Percentiles rank a stretch among this genome's conserved stretches.
Conservation (phyloP, 768 basidiomycete species). For the Amanita thiersii region DNA sequence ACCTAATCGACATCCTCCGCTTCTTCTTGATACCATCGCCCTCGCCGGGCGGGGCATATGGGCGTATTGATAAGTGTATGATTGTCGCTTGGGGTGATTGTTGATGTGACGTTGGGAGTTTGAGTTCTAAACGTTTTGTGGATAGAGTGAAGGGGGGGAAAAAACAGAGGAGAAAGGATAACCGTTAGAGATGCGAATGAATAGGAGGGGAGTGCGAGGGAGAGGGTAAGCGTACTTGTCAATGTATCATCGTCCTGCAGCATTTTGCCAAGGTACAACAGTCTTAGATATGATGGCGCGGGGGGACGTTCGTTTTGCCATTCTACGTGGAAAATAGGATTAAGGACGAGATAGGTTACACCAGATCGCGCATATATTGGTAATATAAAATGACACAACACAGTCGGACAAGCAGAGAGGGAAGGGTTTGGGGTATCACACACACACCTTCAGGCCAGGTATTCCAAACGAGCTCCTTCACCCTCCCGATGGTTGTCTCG, state of each 20-base stretch:
- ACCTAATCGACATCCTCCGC: slow-evolving; percentile 15
- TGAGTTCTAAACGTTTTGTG: slow-evolving; percentile 24
- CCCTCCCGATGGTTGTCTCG: slow-evolving; percentile 63
- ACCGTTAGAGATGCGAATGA: slow-evolving; percentile 1
- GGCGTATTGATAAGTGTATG: slow-evolving; percentile 68
- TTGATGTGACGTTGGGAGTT: slow-evolving; percentile 27
- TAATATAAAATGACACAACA: neutral
- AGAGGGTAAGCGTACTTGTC: slow-evolving; percentile 34
- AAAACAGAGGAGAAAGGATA: slow-evolving; percentile 7
- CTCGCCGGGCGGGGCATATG: slow-evolving; percentile 42
- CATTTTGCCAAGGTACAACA: slow-evolving; percentile 72
- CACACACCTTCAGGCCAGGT: slow-evolving; percentile 66
- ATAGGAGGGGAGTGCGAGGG: neutral
- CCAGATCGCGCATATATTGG: slow-evolving; percentile 8
- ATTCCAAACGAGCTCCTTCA: slow-evolving; percentile 82
- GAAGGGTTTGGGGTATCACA: neutral
- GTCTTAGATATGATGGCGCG: slow-evolving; percentile 66
- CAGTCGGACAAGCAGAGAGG: neutral
- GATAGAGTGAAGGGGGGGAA: slow-evolving; percentile 8
- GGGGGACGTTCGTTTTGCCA: slow-evolving; percentile 78
- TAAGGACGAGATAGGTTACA: slow-evolving; percentile 4
- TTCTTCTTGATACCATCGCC: slow-evolving; percentile 52
- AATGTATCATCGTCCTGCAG: slow-evolving; percentile 81
- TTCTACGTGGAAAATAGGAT: slow-evolving; percentile 33
- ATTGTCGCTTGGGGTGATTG: slow-evolving; percentile 40